Percentiles rank a stretch among this genome's conserved stretches.
phyloP scores from a whole-genome alignment of 2,329 filamentous ascomycete species.

The Cordyceps cateniannulata region DNA sequence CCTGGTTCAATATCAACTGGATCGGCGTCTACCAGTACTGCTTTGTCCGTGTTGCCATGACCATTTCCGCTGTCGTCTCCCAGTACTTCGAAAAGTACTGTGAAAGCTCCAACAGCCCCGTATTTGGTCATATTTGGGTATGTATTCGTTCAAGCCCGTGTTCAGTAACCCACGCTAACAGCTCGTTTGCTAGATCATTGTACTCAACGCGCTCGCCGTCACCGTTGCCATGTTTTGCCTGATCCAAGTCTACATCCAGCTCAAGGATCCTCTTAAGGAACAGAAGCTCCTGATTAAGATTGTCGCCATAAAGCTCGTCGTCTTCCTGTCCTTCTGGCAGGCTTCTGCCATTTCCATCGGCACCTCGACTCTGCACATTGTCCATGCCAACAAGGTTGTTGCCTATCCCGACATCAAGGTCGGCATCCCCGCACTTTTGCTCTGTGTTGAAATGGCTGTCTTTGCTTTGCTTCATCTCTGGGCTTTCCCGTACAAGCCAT shows the following conservation, averaged over 20 bases:
- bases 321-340: slow-evolving; percentile 91
- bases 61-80: slow-evolving; percentile 67
- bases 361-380: slow-evolving; percentile 55
- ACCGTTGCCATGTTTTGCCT: slow-evolving; percentile 84
- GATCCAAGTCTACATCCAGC: slow-evolving; percentile 79
- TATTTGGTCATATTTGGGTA: slow-evolving; percentile 83
- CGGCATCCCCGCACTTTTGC: slow-evolving; percentile 69
- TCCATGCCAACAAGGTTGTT: slow-evolving; percentile 52
- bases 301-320: slow-evolving; percentile 80
- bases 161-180: slow-evolving; percentile 4
- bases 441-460: slow-evolving; percentile 79
- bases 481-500: slow-evolving; percentile 73
- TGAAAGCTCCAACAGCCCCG: slow-evolving; percentile 68
- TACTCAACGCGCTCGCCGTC: slow-evolving; percentile 65
- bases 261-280: slow-evolving; percentile 59
- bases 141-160: slow-evolving; percentile 16
- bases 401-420: slow-evolving; percentile 72
- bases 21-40: slow-evolving; percentile 81
- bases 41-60: slow-evolving; percentile 73
- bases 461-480: slow-evolving; percentile 75
- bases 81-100: slow-evolving; percentile 68
- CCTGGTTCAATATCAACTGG: slow-evolving; percentile 88
- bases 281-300: slow-evolving; percentile 75
- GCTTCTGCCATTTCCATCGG: slow-evolving; percentile 43
- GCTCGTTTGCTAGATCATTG: slow-evolving; percentile 44